A percentile compares a stretch with the other conserved stretches of the same genome.
Conservation (phyloP, 805 yeast genomes). For the Spathaspora passalidarum region DNA sequence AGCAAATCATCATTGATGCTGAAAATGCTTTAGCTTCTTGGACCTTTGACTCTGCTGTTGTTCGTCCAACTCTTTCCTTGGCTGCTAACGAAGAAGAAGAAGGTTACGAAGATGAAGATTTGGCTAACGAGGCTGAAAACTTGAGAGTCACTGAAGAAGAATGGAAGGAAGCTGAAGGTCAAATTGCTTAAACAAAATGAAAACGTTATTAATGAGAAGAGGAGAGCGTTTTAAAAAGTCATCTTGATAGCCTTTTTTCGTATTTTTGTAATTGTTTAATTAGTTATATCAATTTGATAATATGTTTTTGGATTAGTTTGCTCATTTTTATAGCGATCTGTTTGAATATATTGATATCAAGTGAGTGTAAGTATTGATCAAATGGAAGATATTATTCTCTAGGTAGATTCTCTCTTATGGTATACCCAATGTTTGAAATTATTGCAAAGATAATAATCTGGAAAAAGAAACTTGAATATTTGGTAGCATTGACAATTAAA, state of each 20-base stretch:
- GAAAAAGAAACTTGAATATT: too few species aligned
- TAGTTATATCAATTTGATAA: background rate
- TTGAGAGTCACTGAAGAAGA: slow-evolving; percentile 56
- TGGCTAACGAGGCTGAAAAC: slow-evolving; percentile 42
- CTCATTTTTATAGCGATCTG: background rate
- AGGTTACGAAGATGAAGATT: slow-evolving; percentile 34
- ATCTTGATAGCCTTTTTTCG: background rate
- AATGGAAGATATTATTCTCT: too few species aligned
- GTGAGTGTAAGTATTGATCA: background rate
- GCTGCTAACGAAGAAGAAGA: slow-evolving; percentile 58
- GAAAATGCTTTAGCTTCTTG: slow-evolving; percentile 93
- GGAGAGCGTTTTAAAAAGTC: slow-evolving; percentile 2
- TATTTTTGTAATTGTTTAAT: background rate
- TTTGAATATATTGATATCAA: background rate
- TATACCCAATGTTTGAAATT: too few species aligned
- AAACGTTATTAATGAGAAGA: background rate
- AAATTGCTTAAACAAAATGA: background rate
- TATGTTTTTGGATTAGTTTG: background rate
- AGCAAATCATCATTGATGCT: slow-evolving; percentile 95
- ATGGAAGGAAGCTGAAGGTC: slow-evolving; percentile 25
- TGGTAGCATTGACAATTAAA: too few species aligned
- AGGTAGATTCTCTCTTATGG: too few species aligned
- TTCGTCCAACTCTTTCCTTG: slow-evolving; percentile 88
- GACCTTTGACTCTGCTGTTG: slow-evolving; percentile 94
- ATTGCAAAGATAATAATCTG: too few species aligned